Percentiles rank a stretch among this genome's conserved stretches.
Evolutionary conservation across 495 filamentous ascomycete species (phyloP).

Genomic region (Chaetomium cochliodes): DNA sequence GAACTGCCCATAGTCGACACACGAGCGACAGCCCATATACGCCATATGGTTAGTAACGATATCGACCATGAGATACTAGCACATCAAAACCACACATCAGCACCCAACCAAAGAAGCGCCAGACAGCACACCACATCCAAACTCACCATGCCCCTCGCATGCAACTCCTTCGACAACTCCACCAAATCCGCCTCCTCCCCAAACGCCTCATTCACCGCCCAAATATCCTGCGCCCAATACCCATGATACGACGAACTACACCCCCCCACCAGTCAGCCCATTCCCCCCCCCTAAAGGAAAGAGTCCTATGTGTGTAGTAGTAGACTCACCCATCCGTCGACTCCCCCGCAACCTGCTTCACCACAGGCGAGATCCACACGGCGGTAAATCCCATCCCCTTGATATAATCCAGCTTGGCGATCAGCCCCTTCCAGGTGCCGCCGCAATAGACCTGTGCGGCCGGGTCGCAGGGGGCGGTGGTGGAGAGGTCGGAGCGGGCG

Average conservation of each 20-base stretch:
- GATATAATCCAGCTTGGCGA: conserved; percentile 68
- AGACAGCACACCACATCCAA: background rate
- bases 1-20: conserved; percentile 61
- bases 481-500: conserved; percentile 64
- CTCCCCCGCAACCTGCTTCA: conserved; percentile 54
- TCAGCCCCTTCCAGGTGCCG: conserved; percentile 71
- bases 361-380: conserved; percentile 80
- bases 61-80: conserved; percentile 71
- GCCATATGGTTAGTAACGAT: conserved; percentile 80
- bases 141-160: conserved; percentile 59
- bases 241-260: conserved; percentile 61
- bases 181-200: conserved; percentile 65
- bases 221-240: conserved; percentile 72
- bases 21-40: conserved; percentile 52
- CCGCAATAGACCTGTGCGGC: conserved; percentile 63
- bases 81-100: background rate
- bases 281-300: no score
- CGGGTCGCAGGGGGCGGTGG: conserved; percentile 54
- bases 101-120: background rate
- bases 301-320: no score
- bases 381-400: conserved; percentile 78
- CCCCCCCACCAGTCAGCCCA: background rate
- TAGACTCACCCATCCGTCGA: conserved; percentile 52
- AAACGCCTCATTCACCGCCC: conserved; percentile 62
- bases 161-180: conserved; percentile 57